These are phyloP conservation scores for Kwoniella dendrophila DNA, from an alignment of 768 basidiomycete genomes.

Conservation along the genomic window DNA sequence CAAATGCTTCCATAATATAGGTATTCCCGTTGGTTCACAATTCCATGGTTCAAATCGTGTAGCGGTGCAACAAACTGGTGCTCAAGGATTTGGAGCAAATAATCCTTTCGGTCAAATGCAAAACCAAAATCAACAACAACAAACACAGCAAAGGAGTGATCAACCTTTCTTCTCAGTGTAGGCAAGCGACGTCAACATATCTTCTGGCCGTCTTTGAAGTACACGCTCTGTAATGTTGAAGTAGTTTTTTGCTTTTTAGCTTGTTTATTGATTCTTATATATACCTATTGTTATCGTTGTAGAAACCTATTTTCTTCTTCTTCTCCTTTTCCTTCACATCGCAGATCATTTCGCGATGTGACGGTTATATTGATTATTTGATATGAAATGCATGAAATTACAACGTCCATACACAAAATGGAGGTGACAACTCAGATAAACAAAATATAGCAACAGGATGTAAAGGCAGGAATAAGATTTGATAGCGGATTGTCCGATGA, in stretches of 20 bases:
- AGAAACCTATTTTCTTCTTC: too few species aligned
- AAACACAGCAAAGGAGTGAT: slow-evolving; percentile 58
- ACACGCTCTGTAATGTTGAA: too few species aligned
- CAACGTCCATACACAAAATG: slow-evolving; percentile 4
- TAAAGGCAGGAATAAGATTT: too few species aligned
- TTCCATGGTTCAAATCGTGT: slow-evolving; percentile 58
- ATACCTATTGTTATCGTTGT: too few species aligned
- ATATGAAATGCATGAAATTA: slow-evolving; percentile 10
- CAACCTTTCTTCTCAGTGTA: slow-evolving; percentile 80
- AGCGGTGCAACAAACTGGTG: slow-evolving; percentile 47
- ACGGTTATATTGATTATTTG: too few species aligned
- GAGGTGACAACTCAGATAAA: too few species aligned
- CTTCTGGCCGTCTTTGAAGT: too few species aligned
- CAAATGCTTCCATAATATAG: slow-evolving; percentile 57
- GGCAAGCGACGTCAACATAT: too few species aligned
- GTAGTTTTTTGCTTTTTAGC: neutral
- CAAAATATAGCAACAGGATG: too few species aligned
- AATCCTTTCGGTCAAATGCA: slow-evolving; percentile 61
- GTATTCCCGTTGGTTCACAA: slow-evolving; percentile 58
- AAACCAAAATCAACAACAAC: slow-evolving; percentile 58
- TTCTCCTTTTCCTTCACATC: too few species aligned
- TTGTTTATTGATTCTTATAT: neutral
- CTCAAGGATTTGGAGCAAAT: slow-evolving; percentile 41
- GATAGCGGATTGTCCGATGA: too few species aligned
- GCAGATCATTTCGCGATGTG: too few species aligned